A percentile compares a stretch with the other conserved stretches of the same genome.
These are phyloP conservation scores for Spinacia oleracea DNA, from an alignment of 179 eudicot genomes.

Conservation along the genomic window DNA sequence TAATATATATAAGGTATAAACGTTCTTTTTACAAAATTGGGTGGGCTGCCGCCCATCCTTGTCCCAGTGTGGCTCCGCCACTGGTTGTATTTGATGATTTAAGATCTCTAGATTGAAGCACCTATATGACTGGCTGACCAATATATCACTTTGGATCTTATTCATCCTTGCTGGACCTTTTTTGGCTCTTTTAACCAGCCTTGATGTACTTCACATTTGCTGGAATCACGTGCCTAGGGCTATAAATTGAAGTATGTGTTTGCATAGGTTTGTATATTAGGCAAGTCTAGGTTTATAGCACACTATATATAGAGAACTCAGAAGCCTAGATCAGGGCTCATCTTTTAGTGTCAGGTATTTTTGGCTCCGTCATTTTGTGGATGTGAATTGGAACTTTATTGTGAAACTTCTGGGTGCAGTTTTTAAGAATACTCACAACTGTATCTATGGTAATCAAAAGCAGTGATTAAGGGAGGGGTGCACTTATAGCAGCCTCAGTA, in stretches of 20 bases:
- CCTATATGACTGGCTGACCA: background rate
- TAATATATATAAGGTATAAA: too few species aligned
- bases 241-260: too few species aligned
- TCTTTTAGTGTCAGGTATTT: background rate
- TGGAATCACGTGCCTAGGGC: background rate
- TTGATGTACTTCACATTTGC: too few species aligned
- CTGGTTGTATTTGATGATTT: background rate
- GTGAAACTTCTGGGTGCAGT: background rate
- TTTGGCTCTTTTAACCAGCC: too few species aligned
- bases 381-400: background rate
- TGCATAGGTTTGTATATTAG: background rate
- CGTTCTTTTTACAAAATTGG: too few species aligned
- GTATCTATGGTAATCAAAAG: background rate
- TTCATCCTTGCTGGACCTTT: background rate
- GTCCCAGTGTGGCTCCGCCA: too few species aligned
- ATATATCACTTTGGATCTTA: too few species aligned
- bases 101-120: background rate
- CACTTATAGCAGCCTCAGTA: background rate
- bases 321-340: background rate
- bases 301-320: background rate
- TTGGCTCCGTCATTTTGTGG: background rate
- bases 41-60: too few species aligned
- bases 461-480: background rate
- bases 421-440: background rate
- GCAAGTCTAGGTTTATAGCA: background rate